Evolutionary conservation across 208 protist species (phyloP).

Genomic region (Acanthamoeba lenticulata): DNA sequence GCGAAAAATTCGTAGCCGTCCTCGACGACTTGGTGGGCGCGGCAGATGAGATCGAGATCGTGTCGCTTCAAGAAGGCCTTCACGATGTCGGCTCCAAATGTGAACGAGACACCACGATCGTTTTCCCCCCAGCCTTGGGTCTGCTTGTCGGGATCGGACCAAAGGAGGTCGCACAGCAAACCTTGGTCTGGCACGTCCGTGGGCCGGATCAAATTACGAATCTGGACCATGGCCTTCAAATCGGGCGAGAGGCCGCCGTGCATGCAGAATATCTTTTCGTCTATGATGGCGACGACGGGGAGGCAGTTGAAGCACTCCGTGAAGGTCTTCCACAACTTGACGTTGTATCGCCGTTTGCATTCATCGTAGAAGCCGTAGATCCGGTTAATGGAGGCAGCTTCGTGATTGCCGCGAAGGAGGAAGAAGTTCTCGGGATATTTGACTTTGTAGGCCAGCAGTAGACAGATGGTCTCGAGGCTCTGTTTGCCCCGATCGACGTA

Average conservation of each 20-base stretch:
- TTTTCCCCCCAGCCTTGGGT: conserved; percentile 97
- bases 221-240: conserved; percentile 95
- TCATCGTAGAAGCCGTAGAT: conserved; percentile 99
- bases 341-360: conserved; percentile 96
- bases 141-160: conserved; percentile 98
- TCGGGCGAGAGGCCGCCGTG: conserved; percentile 89
- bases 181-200: conserved; percentile 98
- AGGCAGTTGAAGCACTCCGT: conserved; percentile 98
- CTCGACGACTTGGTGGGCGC: conserved; percentile 97
- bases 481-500: conserved; percentile 77
- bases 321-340: conserved; percentile 95
- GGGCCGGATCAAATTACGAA: conserved; percentile 95
- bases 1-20: conserved; percentile 99
- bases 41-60: conserved; percentile 94
- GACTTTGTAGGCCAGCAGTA: conserved; percentile 66
- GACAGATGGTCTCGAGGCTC: conserved; percentile 76
- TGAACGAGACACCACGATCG: conserved; percentile 87
- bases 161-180: conserved; percentile 99
- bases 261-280: conserved; percentile 95
- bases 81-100: conserved; percentile 87
- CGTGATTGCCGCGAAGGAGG: conserved; percentile 96
- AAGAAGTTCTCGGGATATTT: not conserved
- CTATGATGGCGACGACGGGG: conserved; percentile 95
- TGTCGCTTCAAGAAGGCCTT: conserved; percentile 90
- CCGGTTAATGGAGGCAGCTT: conserved; percentile 97